Percentiles rank a stretch among this genome's conserved stretches.
phyloP scores from a whole-genome alignment of 805 yeast species.

The Kodamaea jinghongensis region DNA sequence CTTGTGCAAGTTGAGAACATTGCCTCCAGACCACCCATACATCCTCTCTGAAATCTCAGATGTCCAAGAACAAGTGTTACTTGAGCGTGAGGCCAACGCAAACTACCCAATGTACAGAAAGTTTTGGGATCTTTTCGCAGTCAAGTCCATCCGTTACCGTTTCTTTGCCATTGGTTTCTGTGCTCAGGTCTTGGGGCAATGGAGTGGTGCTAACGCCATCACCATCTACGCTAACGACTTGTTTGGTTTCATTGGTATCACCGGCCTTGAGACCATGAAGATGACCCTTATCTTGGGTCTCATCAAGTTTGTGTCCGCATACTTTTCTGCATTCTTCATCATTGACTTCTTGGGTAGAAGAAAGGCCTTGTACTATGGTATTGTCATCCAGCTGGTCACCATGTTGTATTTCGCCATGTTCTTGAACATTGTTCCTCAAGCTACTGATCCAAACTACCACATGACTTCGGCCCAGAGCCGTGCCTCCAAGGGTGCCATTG shows the following conservation, averaged over 20 bases:
- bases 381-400: constrained; percentile 17
- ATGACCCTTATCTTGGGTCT: constrained; percentile 32
- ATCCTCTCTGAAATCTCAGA: constrained; percentile 43
- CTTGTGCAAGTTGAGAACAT: constrained; percentile 42
- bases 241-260: constrained; percentile 40
- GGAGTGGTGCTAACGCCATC: constrained; percentile 50
- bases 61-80: constrained; percentile 36
- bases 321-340: constrained; percentile 22
- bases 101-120: constrained; percentile 15
- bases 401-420: constrained; percentile 23
- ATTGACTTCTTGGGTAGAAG: constrained; percentile 24
- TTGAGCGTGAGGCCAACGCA: constrained; percentile 17
- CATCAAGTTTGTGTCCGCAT: constrained; percentile 22
- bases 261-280: constrained; percentile 39
- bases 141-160: constrained; percentile 38
- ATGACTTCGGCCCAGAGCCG: constrained; percentile 29
- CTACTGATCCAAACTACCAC: constrained; percentile 27
- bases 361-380: constrained; percentile 21
- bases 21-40: constrained; percentile 48
- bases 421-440: constrained; percentile 26
- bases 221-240: constrained; percentile 24
- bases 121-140: constrained; percentile 30
- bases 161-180: constrained; percentile 38
- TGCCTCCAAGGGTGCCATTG: constrained; percentile 50
- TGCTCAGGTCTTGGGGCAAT: constrained; percentile 43